These are phyloP conservation scores for Chaetomium cochliodes DNA, from an alignment of 495 filamentous ascomycete genomes.

Conservation along the genomic window DNA sequence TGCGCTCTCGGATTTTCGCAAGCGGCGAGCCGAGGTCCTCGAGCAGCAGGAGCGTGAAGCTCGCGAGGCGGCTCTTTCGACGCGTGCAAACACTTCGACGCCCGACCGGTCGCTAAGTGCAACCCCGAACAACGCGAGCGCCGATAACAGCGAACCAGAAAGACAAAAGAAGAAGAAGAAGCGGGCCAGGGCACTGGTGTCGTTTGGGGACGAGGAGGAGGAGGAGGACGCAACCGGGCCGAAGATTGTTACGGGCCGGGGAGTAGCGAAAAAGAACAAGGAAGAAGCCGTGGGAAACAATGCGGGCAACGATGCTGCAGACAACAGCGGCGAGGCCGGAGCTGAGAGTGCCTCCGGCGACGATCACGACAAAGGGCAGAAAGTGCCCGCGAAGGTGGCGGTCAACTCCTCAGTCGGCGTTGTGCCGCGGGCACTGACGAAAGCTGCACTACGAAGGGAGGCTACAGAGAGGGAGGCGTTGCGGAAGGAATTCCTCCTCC, in stretches of 20 bases:
- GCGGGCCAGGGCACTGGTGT: slow-evolving; percentile 40
- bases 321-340: neutral
- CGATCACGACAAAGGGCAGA: slow-evolving; percentile 13
- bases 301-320: neutral
- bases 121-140: slow-evolving; percentile 41
- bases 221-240: slow-evolving; percentile 20
- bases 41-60: slow-evolving; percentile 87
- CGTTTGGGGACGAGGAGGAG: slow-evolving; percentile 45
- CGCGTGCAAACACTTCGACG: slow-evolving; percentile 39
- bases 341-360: neutral
- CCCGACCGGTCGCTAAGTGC: slow-evolving; percentile 42
- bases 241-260: slow-evolving; percentile 35
- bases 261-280: slow-evolving; percentile 39
- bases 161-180: slow-evolving; percentile 41
- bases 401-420: slow-evolving; percentile 66
- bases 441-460: slow-evolving; percentile 77
- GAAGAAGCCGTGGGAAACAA: neutral
- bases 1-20: slow-evolving; percentile 90
- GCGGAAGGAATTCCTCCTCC: slow-evolving; percentile 76
- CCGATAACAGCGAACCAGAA: slow-evolving; percentile 49
- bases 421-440: slow-evolving; percentile 80
- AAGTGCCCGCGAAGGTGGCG: slow-evolving; percentile 47
- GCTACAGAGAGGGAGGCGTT: slow-evolving; percentile 77
- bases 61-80: slow-evolving; percentile 58
- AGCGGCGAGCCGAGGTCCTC: slow-evolving; percentile 88